Evolutionary conservation across 176 grass and related monocot species (phyloP), one percentile per base, ranked within the genome.

Genomic region (Leersia perrieri): DNA sequence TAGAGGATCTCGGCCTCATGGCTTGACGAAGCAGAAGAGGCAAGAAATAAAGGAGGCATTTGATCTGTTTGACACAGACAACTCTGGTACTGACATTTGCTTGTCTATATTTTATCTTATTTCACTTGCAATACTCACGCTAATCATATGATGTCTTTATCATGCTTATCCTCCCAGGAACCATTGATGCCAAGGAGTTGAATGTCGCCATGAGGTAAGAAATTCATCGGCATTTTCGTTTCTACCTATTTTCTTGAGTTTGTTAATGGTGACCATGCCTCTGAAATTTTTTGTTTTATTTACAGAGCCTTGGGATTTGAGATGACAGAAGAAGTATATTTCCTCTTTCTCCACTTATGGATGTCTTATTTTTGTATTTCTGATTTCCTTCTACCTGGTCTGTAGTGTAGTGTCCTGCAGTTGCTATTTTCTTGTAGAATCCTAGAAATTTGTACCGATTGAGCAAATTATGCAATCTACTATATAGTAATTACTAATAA

Each of bases 221-320:
- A 33, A 70, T 57, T 33, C 42, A 33, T 74, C 26, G 3, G 12
- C 63, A 61, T 73, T 75, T 60, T 33, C 26, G 58, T 70, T 68
- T 70, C 67, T 27, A 25, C 33, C 0, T 61, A 3, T 58, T 63
- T 67, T 34, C 7, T 33, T 30, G 7, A 55, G 28, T 85, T 22
- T 47, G 3, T 44, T 3, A 36, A 2, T 3, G 1, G 31, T 16
- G 53, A 79, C 28, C 71, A 69, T 25, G 63, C 22, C 26, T 55
- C 40, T 81, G 66, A 83, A 28, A 3, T 47, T 69, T 16, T 74
- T 85, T 5, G 60, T 63, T 87, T 67, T 60, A 12, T 82, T 68
- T 81, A 28, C 87, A 99, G 96, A 88, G 92, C 96, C 79, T 81
- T 99, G 90, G 97, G 93, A 41, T 99, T 99, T 70, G 97, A 96